phyloP scores from a whole-genome alignment of 495 filamentous ascomycete species.

The Evernia prunastri region DNA sequence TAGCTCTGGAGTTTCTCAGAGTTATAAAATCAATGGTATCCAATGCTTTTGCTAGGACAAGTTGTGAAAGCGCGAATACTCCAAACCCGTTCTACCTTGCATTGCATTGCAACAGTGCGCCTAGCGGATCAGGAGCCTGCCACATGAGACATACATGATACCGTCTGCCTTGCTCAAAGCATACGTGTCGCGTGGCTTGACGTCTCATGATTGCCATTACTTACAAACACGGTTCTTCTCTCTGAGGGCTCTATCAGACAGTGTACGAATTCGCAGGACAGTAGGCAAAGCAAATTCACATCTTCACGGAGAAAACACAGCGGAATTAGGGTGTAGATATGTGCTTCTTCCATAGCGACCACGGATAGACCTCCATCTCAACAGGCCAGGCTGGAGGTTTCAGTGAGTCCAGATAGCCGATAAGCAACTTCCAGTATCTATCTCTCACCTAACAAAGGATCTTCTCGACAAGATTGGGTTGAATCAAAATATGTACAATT shows the following conservation, averaged over 20 bases:
- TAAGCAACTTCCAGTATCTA: constrained; percentile 9
- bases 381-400: constrained; percentile 2
- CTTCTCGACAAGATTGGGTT: background rate
- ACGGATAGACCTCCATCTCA: background rate
- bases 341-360: background rate
- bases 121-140: background rate
- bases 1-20: background rate
- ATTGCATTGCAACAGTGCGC: no score
- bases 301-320: background rate
- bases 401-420: background rate
- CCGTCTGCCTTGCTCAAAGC: background rate
- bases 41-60: background rate
- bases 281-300: background rate
- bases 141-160: background rate
- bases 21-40: background rate
- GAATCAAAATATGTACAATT: constrained; percentile 19
- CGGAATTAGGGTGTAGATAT: background rate
- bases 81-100: background rate
- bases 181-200: background rate
- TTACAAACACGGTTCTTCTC: background rate
- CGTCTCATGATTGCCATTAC: background rate
- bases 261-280: background rate
- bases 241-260: background rate
- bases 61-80: no score
- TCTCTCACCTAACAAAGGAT: constrained; percentile 1